phyloP scores from a whole-genome alignment of 192 early-diverging fungal species.

The Phlyctochytrium bullatum region DNA sequence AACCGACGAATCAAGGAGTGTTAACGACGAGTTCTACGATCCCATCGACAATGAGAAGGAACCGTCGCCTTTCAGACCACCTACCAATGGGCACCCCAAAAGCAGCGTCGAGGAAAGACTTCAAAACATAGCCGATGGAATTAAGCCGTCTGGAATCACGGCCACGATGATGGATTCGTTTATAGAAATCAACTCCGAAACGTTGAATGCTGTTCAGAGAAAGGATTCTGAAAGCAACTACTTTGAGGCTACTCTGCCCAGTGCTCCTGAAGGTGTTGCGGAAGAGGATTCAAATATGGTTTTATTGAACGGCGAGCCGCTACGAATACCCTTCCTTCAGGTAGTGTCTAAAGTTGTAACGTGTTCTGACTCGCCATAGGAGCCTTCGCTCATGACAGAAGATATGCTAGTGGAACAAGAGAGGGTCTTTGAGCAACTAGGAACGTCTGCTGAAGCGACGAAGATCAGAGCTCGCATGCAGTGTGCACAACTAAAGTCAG shows the following conservation, averaged over 20 bases:
- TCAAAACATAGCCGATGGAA: too few relatives aligned
- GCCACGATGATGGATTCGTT: neutral
- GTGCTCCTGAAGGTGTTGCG: neutral
- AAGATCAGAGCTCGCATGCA: conserved; percentile 74
- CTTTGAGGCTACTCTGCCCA: neutral
- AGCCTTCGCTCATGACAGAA: conserved; percentile 78
- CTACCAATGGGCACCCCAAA: neutral
- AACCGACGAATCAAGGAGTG: conserved; percentile 28
- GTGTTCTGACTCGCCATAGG: conserved; percentile 51
- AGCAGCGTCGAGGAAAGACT: neutral
- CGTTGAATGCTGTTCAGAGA: neutral
- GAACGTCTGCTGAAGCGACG: conserved; percentile 68
- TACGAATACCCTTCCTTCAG: conserved; percentile 32
- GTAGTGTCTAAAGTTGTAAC: conserved; percentile 57
- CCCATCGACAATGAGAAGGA: conserved; percentile 12
- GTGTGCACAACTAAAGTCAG: conserved; percentile 68
- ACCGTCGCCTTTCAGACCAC: neutral
- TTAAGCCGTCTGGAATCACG: too few relatives aligned
- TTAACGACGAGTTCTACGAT: conserved; percentile 43
- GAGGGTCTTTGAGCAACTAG: conserved; percentile 71
- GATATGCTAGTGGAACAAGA: conserved; percentile 86
- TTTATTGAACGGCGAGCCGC: conserved; percentile 19
- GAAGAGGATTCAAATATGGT: conserved; percentile 43
- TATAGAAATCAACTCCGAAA: conserved; percentile 2
- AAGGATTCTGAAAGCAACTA: neutral